A percentile compares a stretch with the other conserved stretches of the same genome.
Conservation (phyloP, 2,329 filamentous ascomycete genomes). For the Monosporascus sp. region DNA sequence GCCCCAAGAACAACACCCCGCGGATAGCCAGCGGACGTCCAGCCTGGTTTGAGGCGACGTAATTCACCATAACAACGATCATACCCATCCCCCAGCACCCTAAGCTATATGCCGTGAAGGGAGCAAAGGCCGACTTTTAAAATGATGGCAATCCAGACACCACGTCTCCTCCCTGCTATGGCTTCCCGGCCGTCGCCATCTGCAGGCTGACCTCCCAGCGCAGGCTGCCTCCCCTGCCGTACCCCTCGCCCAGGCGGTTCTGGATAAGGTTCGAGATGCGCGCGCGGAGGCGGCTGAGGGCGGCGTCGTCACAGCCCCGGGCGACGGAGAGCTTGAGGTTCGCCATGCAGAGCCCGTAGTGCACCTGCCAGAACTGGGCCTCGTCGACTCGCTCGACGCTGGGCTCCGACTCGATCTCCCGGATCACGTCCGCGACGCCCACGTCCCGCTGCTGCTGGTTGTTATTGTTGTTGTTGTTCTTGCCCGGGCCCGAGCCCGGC, state of each 20-base stretch:
- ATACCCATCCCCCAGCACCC: no score
- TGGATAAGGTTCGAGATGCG: constrained; percentile 74
- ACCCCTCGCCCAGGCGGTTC: constrained; percentile 81
- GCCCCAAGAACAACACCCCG: no score
- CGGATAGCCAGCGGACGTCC: no score
- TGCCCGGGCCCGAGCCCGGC: constrained; percentile 8
- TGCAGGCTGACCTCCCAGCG: constrained; percentile 94
- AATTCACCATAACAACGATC: no score
- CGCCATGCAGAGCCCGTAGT: constrained; percentile 94
- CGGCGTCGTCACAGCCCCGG: constrained; percentile 61
- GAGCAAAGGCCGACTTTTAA: no score
- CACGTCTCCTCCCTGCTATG: not conserved
- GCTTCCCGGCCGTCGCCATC: constrained; percentile 41
- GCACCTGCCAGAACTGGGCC: constrained; percentile 96
- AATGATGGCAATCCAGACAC: not conserved
- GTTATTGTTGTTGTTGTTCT: constrained; percentile 21
- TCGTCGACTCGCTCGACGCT: constrained; percentile 75
- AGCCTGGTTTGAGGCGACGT: no score
- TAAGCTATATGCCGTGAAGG: no score
- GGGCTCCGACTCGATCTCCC: constrained; percentile 78
- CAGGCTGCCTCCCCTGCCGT: constrained; percentile 71
- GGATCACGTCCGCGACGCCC: constrained; percentile 68
- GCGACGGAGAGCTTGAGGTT: constrained; percentile 76
- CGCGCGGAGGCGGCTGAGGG: constrained; percentile 67
- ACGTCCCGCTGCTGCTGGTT: constrained; percentile 31